Base-by-base conservation (phyloP, 208 protist genomes). In the Wallacemonas sp. region DNA sequence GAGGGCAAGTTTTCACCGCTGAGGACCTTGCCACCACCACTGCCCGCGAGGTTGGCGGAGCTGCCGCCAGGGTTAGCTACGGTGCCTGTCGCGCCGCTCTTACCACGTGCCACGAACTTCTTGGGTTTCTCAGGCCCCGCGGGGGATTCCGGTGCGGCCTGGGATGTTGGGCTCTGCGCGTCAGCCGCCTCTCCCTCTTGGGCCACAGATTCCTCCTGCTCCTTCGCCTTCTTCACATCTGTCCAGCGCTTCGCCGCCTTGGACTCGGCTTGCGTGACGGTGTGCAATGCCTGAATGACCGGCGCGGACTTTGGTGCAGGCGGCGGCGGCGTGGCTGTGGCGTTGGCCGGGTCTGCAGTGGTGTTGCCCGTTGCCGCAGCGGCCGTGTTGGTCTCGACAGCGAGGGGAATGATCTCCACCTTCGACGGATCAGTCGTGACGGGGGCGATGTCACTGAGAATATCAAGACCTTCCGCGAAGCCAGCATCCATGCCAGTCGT, bases 41-140 rank as follows among this genome's bases (percentile, higher is more conserved):
- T n/a, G 59, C 47, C 54, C 11, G 58, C 61, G 30, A 63, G 33
- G 19, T 65, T 53, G 12, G 30, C 55, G n/a, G n/a, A n/a, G 27
- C 45, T 63, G 27, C 45, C 60, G 36, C 64, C 51, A 3, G 31
- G 63, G 19, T 45, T 46, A 21, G 42, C 46, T 45, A 92, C 44
- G 36, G 67, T 55, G 22, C 86, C 86, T 3, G 86, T 92, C 17
- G 86, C 82, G 22, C 72, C 80, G 46, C 54, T 67, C 56, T 88
- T 76, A 4, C 86, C 86, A 30, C 86, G 86, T 1, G 86, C 86
- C 5, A 93, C 80, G 61, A 93, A 89, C 64, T 86, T 93, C 67
- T 72, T 62, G 22, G 75, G 77, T 49, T 76, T 82, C 24, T 59
- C 65, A 30, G 77, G 65, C 59, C 59, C 44, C 24, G 19, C 51